Percentiles rank a stretch among this genome's conserved stretches.
Evolutionary conservation across 495 filamentous ascomycete genomes (phyloP).

Genomic region (Hypoxylon crocopeplum): DNA sequence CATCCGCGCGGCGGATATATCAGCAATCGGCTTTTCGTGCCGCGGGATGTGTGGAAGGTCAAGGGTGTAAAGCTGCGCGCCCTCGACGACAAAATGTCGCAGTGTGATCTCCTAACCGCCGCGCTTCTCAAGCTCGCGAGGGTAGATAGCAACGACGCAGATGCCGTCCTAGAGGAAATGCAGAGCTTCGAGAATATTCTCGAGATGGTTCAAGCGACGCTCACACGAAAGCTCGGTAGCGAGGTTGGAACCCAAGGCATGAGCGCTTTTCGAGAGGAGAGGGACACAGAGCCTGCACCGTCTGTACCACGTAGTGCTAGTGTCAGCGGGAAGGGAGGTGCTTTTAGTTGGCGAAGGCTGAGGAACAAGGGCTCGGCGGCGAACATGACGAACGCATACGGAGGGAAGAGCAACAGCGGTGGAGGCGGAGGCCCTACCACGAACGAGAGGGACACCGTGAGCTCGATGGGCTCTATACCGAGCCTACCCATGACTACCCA

Average conservation of each 20-base stretch:
- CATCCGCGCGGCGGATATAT: conserved; percentile 92
- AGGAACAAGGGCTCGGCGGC: conserved; percentile 85
- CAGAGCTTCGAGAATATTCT: conserved; percentile 86
- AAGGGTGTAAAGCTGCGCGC: conserved; percentile 91
- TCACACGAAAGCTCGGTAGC: conserved; percentile 84
- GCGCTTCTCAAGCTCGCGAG: conserved; percentile 81
- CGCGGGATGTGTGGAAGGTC: conserved; percentile 90
- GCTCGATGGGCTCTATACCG: conserved; percentile 54
- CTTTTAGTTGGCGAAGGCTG: conserved; percentile 83
- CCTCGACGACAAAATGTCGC: conserved; percentile 93
- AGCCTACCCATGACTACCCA: conserved; percentile 84
- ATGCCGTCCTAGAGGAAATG: conserved; percentile 94
- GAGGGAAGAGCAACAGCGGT: conserved; percentile 48
- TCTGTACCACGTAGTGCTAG: conserved; percentile 61
- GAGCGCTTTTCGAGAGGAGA: conserved; percentile 65
- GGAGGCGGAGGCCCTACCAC: conserved; percentile 40
- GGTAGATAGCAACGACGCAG: conserved; percentile 87
- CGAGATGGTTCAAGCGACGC: conserved; percentile 77
- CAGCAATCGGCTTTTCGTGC: conserved; percentile 88
- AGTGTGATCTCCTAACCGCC: conserved; percentile 89
- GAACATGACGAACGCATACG: conserved; percentile 53
- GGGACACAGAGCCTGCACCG: conserved; percentile 40
- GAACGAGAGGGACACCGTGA: conserved; percentile 35
- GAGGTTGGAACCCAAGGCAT: conserved; percentile 88
- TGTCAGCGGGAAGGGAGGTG: conserved; percentile 69